Conservation (phyloP, 257 asterid genomes). For the Eucommia ulmoides region DNA sequence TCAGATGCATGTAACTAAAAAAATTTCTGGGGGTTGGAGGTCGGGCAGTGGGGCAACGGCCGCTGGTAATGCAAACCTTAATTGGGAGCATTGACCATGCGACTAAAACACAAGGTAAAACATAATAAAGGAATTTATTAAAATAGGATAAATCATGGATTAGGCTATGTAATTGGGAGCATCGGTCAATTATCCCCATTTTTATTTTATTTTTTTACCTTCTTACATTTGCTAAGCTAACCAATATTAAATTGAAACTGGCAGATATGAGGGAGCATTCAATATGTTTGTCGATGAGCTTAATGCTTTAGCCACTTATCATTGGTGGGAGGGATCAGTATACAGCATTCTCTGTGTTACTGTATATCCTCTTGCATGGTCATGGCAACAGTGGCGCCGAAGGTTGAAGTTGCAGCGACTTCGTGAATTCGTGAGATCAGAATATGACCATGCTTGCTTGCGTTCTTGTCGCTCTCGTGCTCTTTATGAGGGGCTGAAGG, state of each 20-base stretch:
- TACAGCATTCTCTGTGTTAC: slow-evolving; percentile 72
- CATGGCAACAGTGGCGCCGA: slow-evolving; percentile 98
- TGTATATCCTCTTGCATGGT: slow-evolving; percentile 95
- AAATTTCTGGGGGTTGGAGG: no score
- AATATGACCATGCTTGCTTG: slow-evolving; percentile 94
- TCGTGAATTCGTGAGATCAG: slow-evolving; percentile 95
- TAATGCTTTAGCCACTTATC: slow-evolving; percentile 82
- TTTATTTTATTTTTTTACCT: no score
- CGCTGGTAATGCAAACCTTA: no score
- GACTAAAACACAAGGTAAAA: no score
- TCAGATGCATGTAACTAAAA: no score
- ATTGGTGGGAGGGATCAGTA: slow-evolving; percentile 99
- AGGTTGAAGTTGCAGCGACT: slow-evolving; percentile 77
- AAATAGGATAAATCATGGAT: no score
- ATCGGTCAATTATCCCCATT: no score
- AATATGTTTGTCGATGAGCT: slow-evolving; percentile 85
- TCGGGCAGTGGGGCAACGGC: no score
- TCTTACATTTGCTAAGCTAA: no score
- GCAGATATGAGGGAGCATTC: slow-evolving; percentile 91
- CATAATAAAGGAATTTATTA: no score
- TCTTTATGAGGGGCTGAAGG: slow-evolving; percentile 97
- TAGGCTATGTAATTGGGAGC: no score
- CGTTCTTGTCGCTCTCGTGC: slow-evolving; percentile 99
- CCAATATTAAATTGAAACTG: slow-evolving; percentile 22
- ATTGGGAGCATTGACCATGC: no score